Conservation (phyloP, 345 rosid species). For the Lepidium aucheri region DNA sequence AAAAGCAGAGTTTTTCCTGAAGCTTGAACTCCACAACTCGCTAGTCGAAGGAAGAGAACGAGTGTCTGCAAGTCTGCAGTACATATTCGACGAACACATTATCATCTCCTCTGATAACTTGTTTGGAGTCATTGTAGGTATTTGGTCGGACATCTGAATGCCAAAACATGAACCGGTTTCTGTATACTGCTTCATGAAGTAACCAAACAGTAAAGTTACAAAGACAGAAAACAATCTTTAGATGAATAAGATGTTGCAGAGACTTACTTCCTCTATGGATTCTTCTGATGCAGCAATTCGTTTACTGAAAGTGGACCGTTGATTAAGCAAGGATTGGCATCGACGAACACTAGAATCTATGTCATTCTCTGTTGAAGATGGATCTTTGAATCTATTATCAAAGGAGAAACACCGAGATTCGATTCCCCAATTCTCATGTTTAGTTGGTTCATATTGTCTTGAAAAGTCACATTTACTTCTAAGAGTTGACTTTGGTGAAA, state of each 20-base stretch:
- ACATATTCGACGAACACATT: constrained; percentile 73
- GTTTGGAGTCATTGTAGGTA: constrained; percentile 63
- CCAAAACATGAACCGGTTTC: constrained; percentile 55
- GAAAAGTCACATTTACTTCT: constrained; percentile 35
- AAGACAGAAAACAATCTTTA: neutral
- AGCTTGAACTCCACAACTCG: constrained; percentile 81
- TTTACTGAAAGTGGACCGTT: constrained; percentile 25
- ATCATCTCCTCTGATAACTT: constrained; percentile 90
- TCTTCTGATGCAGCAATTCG: constrained; percentile 1
- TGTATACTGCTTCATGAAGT: constrained; percentile 40
- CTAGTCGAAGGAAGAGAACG: constrained; percentile 51
- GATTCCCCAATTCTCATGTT: neutral
- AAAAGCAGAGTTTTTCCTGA: constrained; percentile 32
- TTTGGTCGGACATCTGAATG: constrained; percentile 65
- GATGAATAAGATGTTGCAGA: neutral
- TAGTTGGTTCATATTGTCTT: constrained; percentile 26
- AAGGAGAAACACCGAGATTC: constrained; percentile 41
- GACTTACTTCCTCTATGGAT: constrained; percentile 65
- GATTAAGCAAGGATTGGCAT: constrained; percentile 69
- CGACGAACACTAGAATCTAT: constrained; percentile 57
- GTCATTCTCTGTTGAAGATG: constrained; percentile 38
- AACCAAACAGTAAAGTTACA: neutral
- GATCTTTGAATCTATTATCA: constrained; percentile 41
- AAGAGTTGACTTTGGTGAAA: constrained; percentile 37
- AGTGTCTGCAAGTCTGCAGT: constrained; percentile 70